Conservation (phyloP, 2,329 filamentous ascomycete genomes). For the Hawksworthiomyces lignivorus region DNA sequence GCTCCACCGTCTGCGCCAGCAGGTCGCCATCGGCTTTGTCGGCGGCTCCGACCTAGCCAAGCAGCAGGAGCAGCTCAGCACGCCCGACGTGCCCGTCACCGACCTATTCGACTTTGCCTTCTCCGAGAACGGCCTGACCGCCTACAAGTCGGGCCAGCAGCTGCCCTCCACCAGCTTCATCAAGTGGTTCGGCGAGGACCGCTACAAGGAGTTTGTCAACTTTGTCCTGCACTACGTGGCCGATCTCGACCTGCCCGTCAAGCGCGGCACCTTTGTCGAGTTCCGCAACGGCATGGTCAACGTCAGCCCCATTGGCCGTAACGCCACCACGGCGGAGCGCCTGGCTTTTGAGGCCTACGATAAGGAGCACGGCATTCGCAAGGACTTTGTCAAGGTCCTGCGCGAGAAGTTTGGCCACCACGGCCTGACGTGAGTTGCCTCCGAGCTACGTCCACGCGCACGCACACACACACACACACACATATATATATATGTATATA, state of each 20-base stretch:
- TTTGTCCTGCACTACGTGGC: conserved; percentile 78
- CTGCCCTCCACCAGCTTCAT: conserved; percentile 83
- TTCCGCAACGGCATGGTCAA: conserved; percentile 92
- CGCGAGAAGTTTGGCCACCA: conserved; percentile 75
- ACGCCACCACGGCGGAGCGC: conserved; percentile 73
- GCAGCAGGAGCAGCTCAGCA: conserved; percentile 92
- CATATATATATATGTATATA: no score
- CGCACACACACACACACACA: no score
- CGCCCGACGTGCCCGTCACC: conserved; percentile 59
- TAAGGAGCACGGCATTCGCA: conserved; percentile 65
- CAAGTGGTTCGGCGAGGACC: conserved; percentile 75
- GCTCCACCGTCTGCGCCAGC: conserved; percentile 73
- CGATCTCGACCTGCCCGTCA: conserved; percentile 75
- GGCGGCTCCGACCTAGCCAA: conserved; percentile 88
- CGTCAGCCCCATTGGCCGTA: conserved; percentile 74
- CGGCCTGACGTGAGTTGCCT: conserved; percentile 65
- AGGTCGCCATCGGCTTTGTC: conserved; percentile 84
- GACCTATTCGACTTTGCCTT: conserved; percentile 97
- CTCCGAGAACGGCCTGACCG: conserved; percentile 90
- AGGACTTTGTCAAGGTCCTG: conserved; percentile 67
- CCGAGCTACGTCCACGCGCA: no score
- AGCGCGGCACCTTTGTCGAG: conserved; percentile 79
- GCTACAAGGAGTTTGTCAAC: conserved; percentile 69
- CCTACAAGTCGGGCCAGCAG: conserved; percentile 71
- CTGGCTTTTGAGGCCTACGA: conserved; percentile 78